Percentiles rank a stretch among this genome's conserved stretches.
Evolutionary conservation across 2,329 filamentous ascomycete species (phyloP).

Genomic region (Penicillium sp.): DNA sequence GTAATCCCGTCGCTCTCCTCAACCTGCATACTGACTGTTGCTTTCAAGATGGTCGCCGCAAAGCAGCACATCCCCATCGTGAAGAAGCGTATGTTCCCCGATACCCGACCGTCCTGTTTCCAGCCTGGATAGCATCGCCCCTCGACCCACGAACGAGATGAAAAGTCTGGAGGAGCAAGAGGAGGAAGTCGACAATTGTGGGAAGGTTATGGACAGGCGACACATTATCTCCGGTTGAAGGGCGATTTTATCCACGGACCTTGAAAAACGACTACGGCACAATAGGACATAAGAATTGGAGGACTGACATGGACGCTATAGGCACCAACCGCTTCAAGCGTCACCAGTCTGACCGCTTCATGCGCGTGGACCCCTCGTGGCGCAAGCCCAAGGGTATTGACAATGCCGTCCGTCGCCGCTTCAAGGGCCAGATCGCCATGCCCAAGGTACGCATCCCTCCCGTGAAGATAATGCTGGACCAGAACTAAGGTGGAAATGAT

Average conservation of each 20-base stretch:
- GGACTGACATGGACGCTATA: conserved; percentile 45
- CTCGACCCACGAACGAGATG: conserved; percentile 8
- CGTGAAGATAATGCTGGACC: not conserved
- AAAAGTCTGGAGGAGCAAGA: conserved; percentile 1
- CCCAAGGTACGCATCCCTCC: conserved; percentile 70
- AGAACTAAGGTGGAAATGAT: conserved; percentile 16
- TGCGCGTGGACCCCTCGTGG: conserved; percentile 84
- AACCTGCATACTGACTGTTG: conserved; percentile 14
- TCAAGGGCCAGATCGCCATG: conserved; percentile 94
- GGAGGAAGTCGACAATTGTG: not conserved
- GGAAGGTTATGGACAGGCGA: not conserved
- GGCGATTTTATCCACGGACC: conserved; percentile 4
- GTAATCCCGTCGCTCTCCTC: conserved; percentile 4
- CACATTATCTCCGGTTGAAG: conserved; percentile 2
- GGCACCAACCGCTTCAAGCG: conserved; percentile 92
- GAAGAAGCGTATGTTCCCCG: conserved; percentile 89
- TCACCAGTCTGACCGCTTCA: conserved; percentile 97
- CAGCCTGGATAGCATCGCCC: conserved; percentile 21
- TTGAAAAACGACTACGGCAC: conserved; percentile 1
- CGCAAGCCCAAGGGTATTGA: conserved; percentile 99
- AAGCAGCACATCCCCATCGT: conserved; percentile 99
- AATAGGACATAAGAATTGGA: conserved; percentile 39
- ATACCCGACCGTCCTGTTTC: conserved; percentile 12
- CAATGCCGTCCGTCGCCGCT: conserved; percentile 93
- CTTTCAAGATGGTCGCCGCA: conserved; percentile 80